Evolutionary conservation across 1,139 yeast genomes (phyloP).

Genomic region (Hyphopichia buzzinii): DNA sequence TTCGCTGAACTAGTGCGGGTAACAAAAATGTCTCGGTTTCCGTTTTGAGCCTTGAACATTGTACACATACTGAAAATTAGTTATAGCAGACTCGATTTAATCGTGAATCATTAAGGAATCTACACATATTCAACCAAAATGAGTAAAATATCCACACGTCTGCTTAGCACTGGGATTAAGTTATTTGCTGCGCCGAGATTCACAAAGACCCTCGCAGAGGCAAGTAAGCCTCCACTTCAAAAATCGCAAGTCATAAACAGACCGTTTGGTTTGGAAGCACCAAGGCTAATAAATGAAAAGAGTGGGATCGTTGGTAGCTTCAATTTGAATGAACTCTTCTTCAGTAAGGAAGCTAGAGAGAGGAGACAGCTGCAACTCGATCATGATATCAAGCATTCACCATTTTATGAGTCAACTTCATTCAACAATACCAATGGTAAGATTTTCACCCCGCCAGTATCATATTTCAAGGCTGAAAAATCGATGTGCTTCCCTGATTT

Average conservation of each 20-base stretch:
- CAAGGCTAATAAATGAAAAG: constrained; percentile 27
- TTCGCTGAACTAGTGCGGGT: constrained; percentile 5
- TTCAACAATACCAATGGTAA: constrained; percentile 82
- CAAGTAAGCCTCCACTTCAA: constrained; percentile 29
- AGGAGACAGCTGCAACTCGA: constrained; percentile 56
- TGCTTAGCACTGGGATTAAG: background rate
- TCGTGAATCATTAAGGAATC: too few relatives aligned
- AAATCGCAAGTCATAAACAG: constrained; percentile 27
- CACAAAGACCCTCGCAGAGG: constrained; percentile 25
- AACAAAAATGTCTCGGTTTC: too few relatives aligned
- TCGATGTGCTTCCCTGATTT: constrained; percentile 87
- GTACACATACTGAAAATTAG: too few relatives aligned
- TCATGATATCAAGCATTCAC: constrained; percentile 80
- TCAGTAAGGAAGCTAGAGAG: constrained; percentile 47
- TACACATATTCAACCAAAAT: background rate
- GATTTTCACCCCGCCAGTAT: constrained; percentile 74
- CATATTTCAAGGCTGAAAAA: constrained; percentile 72
- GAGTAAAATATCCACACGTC: background rate
- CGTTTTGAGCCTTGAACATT: too few relatives aligned
- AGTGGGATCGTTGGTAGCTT: constrained; percentile 16
- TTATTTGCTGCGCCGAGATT: constrained; percentile 19
- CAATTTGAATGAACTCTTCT: constrained; percentile 25
- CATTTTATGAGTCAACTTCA: constrained; percentile 78
- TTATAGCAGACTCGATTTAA: too few relatives aligned
- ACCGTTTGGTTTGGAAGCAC: constrained; percentile 42